Percentiles rank a stretch among this genome's conserved stretches.
phyloP scores from a whole-genome alignment of 2,329 filamentous ascomycete genomes.

The Arthrobotrys musiformis region DNA sequence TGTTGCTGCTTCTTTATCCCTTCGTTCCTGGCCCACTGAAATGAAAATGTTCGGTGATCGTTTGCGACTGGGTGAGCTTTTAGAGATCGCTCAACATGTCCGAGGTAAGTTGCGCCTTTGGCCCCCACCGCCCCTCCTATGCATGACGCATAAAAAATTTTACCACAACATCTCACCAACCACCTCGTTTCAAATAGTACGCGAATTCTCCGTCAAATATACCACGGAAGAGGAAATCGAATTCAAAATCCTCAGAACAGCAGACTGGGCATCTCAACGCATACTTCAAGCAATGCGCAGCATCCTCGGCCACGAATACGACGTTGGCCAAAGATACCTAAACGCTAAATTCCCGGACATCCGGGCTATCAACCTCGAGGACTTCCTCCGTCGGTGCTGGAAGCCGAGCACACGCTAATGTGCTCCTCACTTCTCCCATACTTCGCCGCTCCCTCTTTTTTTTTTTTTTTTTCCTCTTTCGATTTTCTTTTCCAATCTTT shows the following conservation, averaged over 20 bases:
- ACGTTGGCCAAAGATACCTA: constrained; percentile 36
- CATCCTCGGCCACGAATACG: constrained; percentile 45
- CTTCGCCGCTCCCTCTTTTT: neutral
- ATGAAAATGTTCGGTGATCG: constrained; percentile 58
- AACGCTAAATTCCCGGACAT: constrained; percentile 47
- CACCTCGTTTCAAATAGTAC: constrained; percentile 26
- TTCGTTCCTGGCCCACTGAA: constrained; percentile 57
- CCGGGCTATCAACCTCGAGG: constrained; percentile 19
- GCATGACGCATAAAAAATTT: constrained; percentile 39
- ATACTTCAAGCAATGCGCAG: constrained; percentile 47
- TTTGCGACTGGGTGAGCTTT: constrained; percentile 56
- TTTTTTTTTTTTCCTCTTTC: neutral
- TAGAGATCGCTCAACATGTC: constrained; percentile 54
- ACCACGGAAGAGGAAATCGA: constrained; percentile 45
- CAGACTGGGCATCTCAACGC: constrained; percentile 37
- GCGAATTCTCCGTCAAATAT: constrained; percentile 37
- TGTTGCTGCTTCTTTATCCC: constrained; percentile 56
- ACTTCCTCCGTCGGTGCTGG: constrained; percentile 38
- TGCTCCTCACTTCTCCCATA: neutral
- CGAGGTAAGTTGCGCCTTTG: constrained; percentile 56
- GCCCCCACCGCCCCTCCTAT: constrained; percentile 13
- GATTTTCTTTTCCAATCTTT: neutral
- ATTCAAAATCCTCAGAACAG: constrained; percentile 22
- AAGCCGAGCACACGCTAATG: constrained; percentile 9
- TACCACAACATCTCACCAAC: constrained; percentile 30